A percentile compares a stretch with the other conserved stretches of the same genome.
These are phyloP conservation scores for Blumeria graminis DNA, from an alignment of 2,329 filamentous ascomycete species.

Conservation along the genomic window DNA sequence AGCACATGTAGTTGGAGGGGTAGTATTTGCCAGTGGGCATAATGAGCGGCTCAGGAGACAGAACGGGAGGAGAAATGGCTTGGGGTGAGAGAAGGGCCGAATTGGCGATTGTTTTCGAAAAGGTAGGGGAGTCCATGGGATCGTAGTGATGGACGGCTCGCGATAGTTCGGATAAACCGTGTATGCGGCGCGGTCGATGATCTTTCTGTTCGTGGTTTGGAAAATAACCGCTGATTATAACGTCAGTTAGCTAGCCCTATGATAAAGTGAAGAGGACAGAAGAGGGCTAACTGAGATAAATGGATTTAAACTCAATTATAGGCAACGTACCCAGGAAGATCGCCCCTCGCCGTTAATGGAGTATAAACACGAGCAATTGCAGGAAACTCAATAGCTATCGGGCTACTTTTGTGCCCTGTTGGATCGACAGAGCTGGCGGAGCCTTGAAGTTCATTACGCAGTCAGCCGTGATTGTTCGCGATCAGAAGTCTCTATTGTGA, in stretches of 20 bases:
- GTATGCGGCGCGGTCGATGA: neutral
- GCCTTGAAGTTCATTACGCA: neutral
- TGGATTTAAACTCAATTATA: no score
- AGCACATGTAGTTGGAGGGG: conserved; percentile 27
- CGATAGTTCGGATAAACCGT: neutral
- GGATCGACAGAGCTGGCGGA: neutral
- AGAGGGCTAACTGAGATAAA: neutral
- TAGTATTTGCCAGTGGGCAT: conserved; percentile 38
- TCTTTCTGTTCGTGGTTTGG: conserved; percentile 28
- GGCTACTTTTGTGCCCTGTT: conserved; percentile 8
- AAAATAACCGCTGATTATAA: conserved; percentile 28
- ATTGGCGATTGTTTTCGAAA: conserved; percentile 5
- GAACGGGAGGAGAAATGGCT: conserved; percentile 16
- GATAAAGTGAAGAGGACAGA: neutral
- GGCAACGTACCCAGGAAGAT: conserved; percentile 28
- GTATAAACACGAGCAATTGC: conserved; percentile 17
- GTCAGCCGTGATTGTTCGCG: neutral
- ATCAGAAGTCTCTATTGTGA: neutral
- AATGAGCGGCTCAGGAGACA: conserved; percentile 7
- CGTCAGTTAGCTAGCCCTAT: neutral
- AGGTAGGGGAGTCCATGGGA: neutral
- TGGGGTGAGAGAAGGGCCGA: neutral
- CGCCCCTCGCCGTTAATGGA: conserved; percentile 29
- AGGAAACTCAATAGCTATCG: conserved; percentile 25
- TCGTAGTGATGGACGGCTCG: conserved; percentile 9